Conservation (phyloP, 164 flowering plant species). For the Tetracentron sinense region DNA sequence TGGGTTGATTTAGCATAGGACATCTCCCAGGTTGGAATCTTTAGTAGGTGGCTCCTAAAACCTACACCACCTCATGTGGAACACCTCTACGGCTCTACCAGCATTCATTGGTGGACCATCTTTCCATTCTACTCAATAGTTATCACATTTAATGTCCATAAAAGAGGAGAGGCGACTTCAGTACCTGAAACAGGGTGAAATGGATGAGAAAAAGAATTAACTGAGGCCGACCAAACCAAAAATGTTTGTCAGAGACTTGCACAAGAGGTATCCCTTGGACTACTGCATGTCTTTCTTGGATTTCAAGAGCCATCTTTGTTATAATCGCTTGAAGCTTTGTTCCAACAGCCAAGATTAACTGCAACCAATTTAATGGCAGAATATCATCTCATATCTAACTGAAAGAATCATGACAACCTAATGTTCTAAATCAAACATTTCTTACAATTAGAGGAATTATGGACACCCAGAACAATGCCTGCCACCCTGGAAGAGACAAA, state of each 20-base stretch:
- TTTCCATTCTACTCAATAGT: neutral
- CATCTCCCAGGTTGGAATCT: no score
- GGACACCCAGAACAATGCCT: slow-evolving; percentile 60
- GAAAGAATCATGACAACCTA: neutral
- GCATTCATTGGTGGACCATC: neutral
- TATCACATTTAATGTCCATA: neutral
- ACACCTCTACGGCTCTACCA: no score
- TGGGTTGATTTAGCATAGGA: no score
- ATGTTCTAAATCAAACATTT: slow-evolving; percentile 1
- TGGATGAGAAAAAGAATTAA: slow-evolving; percentile 76
- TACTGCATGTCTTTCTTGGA: slow-evolving; percentile 83
- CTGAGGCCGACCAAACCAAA: slow-evolving; percentile 80
- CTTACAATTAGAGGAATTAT: slow-evolving; percentile 71
- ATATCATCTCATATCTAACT: neutral
- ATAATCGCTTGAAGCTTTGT: slow-evolving; percentile 92
- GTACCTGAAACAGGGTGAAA: slow-evolving; percentile 79
- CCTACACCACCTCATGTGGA: no score
- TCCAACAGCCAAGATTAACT: slow-evolving; percentile 83
- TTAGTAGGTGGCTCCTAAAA: no score
- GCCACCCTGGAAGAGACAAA: slow-evolving; percentile 60
- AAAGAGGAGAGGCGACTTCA: slow-evolving; percentile 1
- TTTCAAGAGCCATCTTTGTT: slow-evolving; percentile 83
- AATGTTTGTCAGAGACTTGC: slow-evolving; percentile 73
- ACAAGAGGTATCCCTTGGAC: slow-evolving; percentile 96
- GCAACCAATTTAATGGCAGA: slow-evolving; percentile 13